These are phyloP conservation scores for Hygrophoropsis aurantiaca DNA, from an alignment of 768 basidiomycete species.

Conservation along the genomic window DNA sequence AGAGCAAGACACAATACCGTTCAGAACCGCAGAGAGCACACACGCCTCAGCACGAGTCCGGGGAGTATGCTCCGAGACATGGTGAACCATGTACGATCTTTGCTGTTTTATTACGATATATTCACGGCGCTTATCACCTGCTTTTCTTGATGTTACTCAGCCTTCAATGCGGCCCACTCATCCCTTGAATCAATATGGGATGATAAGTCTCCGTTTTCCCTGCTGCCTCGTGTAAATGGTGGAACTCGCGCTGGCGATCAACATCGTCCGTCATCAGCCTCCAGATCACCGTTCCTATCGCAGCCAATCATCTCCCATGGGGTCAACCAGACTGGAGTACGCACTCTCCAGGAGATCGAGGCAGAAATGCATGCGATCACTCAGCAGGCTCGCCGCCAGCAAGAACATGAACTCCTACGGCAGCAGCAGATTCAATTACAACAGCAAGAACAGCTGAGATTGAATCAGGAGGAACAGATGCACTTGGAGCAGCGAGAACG, in stretches of 20 bases:
- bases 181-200: conserved; percentile 81
- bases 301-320: conserved; percentile 37
- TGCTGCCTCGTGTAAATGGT: conserved; percentile 58
- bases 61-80: conserved; percentile 10
- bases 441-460: conserved; percentile 41
- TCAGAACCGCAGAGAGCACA: conserved; percentile 23
- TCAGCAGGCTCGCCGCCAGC: conserved; percentile 40
- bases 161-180: conserved; percentile 37
- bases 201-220: conserved; percentile 74
- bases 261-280: conserved; percentile 19
- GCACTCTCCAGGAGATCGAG: conserved; percentile 81
- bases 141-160: conserved; percentile 29
- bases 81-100: conserved; percentile 25
- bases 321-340: conserved; percentile 38
- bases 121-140: conserved; percentile 11
- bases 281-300: conserved; percentile 19
- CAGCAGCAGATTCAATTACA: conserved; percentile 33
- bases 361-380: conserved; percentile 75
- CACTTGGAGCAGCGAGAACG: conserved; percentile 8
- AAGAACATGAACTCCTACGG: conserved; percentile 38
- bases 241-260: conserved; percentile 39
- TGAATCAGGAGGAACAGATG: conserved; percentile 11
- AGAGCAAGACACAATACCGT: conserved; percentile 16
- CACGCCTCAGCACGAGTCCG: conserved; percentile 28
- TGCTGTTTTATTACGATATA: conserved; percentile 9